Evolutionary conservation across 345 rosid genomes (phyloP).

Genomic region (Kernera saxatilis): DNA sequence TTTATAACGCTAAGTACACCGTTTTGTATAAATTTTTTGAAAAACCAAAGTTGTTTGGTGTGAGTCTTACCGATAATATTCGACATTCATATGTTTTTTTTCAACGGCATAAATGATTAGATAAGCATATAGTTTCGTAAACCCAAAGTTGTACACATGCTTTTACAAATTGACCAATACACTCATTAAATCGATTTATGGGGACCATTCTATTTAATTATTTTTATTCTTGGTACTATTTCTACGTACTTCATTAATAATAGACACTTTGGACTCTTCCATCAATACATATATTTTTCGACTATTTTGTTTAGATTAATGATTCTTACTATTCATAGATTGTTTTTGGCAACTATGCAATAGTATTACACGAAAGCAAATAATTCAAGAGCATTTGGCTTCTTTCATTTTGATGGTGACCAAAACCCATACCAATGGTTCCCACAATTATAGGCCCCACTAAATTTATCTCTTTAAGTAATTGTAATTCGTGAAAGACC

Average conservation of each 20-base stretch:
- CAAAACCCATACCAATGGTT: background rate
- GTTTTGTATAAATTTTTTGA: background rate
- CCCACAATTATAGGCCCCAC: constrained; percentile 13
- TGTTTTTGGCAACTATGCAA: background rate
- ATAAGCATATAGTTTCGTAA: constrained; percentile 16
- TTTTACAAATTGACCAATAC: background rate
- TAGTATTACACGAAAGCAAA: constrained; percentile 11
- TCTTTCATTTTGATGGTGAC: constrained; percentile 18
- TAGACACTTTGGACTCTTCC: constrained; percentile 13
- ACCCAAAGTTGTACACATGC: constrained; percentile 9
- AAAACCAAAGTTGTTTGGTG: background rate
- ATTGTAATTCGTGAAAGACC: background rate
- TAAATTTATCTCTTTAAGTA: background rate
- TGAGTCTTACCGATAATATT: background rate
- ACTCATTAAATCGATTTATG: constrained; percentile 3
- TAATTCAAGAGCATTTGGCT: constrained; percentile 13
- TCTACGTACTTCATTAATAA: constrained; percentile 20
- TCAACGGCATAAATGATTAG: constrained; percentile 20
- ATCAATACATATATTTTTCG: background rate
- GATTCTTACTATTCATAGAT: constrained; percentile 3
- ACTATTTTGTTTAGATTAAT: background rate
- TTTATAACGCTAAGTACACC: no score
- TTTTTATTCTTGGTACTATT: constrained; percentile 29
- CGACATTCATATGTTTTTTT: background rate
- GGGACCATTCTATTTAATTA: constrained; percentile 25